Conservation (phyloP, 768 basidiomycete species). For the Lentinula aciculospora region DNA sequence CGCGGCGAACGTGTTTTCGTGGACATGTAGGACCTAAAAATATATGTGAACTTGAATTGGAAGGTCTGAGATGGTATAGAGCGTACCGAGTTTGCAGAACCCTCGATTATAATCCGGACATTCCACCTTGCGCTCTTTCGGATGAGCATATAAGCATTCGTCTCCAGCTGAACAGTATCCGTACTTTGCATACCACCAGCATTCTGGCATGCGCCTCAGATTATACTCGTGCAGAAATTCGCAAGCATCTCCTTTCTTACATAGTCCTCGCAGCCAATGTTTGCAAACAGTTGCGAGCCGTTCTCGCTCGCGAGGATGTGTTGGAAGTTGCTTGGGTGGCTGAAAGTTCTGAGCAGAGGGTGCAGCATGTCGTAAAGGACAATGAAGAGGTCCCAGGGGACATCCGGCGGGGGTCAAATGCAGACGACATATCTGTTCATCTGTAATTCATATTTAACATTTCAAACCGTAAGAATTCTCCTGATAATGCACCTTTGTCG, state of each 20-base stretch:
- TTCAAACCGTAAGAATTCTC: not conserved
- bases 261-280: conserved; percentile 96
- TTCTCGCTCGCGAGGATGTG: conserved; percentile 79
- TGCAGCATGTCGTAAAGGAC: conserved; percentile 87
- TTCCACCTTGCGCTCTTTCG: conserved; percentile 84
- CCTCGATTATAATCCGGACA: conserved; percentile 96
- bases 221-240: conserved; percentile 99
- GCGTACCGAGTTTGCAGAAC: conserved; percentile 88
- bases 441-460: conserved; percentile 34
- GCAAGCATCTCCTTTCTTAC: conserved; percentile 97
- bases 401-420: conserved; percentile 78
- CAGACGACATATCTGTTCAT: conserved; percentile 90
- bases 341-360: conserved; percentile 90
- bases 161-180: conserved; percentile 97
- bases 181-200: conserved; percentile 98
- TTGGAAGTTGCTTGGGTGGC: conserved; percentile 75
- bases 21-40: conserved; percentile 76
- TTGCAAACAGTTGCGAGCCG: conserved; percentile 93
- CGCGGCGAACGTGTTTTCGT: conserved; percentile 87
- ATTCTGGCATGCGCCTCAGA: conserved; percentile 95
- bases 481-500: conserved; percentile 71
- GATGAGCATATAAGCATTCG: conserved; percentile 95
- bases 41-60: conserved; percentile 8
- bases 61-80: conserved; percentile 5
- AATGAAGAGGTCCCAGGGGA: conserved; percentile 87